Evolutionary conservation across 2,329 filamentous ascomycete species (phyloP), one percentile per base, ranked within the genome.

Genomic region (Lecanoromycetidae sp.): DNA sequence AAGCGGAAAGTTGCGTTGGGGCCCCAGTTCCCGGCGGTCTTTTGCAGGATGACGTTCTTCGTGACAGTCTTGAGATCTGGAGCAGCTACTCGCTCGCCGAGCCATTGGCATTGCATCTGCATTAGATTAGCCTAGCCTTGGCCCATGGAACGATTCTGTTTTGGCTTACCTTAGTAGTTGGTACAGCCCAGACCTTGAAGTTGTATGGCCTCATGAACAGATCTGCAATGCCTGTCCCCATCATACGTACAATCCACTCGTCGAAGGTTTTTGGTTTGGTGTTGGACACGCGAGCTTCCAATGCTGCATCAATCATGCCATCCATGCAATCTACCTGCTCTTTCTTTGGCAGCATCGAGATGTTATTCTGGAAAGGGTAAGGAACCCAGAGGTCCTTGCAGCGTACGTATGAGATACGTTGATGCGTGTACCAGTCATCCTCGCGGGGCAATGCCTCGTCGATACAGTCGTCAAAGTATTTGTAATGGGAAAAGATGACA

Each of bases 361-460:
- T 90, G 76, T 98, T 98, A 80, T 96, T 98, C 75, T 98, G 91
- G 82, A 98, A 95, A 55, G 91, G 91, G 71, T 98, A 98, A 45
- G 91, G 90, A 49, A 98, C 91, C 91, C 91, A 98, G 63, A 87
- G 76, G 57, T 77, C 76, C 80, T 94, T 90, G 82, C 87, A 95
- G 64, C 91, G 88, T 58, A 98, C 90, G 67, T 98, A 98, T 54
- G 91, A 98, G 70, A 98, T 91, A 65, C 91, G 88, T 76, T 98
- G 84, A 74, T 98, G 91, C 56, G 80, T 86, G 71, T 84, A 96
- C 91, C 91, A 98, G 72, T 98, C 91, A 51, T 86, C 82, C 50
- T 87, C 79, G 63, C 87, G 87, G 60, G 91, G 91, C 34, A 98
- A 81, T 44, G 91, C 91, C 76, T 98, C 91, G 66, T 96, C 79